Conservation (phyloP, 2,329 filamentous ascomycete species). For the Fusarium austroafricanum region DNA sequence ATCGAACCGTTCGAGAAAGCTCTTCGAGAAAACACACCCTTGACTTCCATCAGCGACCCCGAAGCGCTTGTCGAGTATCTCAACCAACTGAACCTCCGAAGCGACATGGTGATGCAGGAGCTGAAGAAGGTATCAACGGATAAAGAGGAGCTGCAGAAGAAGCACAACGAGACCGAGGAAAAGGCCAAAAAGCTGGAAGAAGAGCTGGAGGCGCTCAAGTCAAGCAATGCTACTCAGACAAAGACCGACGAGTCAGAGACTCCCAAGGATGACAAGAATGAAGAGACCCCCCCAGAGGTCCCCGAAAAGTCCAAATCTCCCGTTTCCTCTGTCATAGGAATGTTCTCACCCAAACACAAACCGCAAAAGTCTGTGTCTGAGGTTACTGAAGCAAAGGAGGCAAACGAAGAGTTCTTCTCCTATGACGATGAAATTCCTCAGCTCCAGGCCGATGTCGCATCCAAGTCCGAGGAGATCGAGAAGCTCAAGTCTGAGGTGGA, state of each 20-base stretch:
- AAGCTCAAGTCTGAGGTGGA: constrained; percentile 76
- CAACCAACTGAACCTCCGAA: constrained; percentile 84
- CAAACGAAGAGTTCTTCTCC: constrained; percentile 85
- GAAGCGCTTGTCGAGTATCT: constrained; percentile 89
- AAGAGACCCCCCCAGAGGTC: constrained; percentile 37
- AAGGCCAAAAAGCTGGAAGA: constrained; percentile 70
- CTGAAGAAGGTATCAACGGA: constrained; percentile 87
- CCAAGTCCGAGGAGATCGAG: constrained; percentile 77
- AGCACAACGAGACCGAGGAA: constrained; percentile 75
- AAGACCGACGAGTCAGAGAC: constrained; percentile 50
- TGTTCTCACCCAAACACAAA: constrained; percentile 63
- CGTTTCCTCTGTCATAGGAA: constrained; percentile 59
- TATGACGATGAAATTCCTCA: constrained; percentile 89
- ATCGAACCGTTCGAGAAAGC: constrained; percentile 95
- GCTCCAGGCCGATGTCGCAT: constrained; percentile 78
- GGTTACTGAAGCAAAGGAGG: constrained; percentile 45
- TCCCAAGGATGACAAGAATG: constrained; percentile 45
- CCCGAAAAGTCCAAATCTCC: constrained; percentile 57
- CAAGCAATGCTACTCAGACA: constrained; percentile 45
- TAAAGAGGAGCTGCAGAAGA: constrained; percentile 82
- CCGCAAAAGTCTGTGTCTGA: constrained; percentile 46
- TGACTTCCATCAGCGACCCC: constrained; percentile 89
- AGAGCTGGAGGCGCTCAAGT: constrained; percentile 67
- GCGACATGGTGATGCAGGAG: constrained; percentile 94
- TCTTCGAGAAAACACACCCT: constrained; percentile 89